Conservation (phyloP, 306 rosid species). For the Rosa chinensis region DNA sequence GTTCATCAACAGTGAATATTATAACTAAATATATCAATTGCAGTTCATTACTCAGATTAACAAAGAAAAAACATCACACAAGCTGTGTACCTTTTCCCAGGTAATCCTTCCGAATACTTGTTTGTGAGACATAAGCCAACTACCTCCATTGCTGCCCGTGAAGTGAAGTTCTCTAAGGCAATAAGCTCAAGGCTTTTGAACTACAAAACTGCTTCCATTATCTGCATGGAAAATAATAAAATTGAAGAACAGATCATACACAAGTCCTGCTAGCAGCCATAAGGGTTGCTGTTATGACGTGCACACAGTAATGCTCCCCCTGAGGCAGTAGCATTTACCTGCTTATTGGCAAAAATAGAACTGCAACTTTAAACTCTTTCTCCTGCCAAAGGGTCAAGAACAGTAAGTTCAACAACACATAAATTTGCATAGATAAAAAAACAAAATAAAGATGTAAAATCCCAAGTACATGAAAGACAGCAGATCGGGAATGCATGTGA, state of each 20-base stretch:
- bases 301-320: not conserved
- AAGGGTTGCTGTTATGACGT: not conserved
- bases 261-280: constrained; percentile 11
- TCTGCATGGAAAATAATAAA: constrained; percentile 32
- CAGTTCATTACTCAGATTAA: constrained; percentile 10
- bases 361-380: constrained; percentile 95
- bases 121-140: constrained; percentile 96
- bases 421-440: not conserved
- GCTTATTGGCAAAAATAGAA: constrained; percentile 93
- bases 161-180: constrained; percentile 94
- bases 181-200: constrained; percentile 92
- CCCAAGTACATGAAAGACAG: constrained; percentile 3
- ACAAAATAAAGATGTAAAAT: not conserved
- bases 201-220: constrained; percentile 48
- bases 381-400: constrained; percentile 52
- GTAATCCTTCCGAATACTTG: constrained; percentile 94
- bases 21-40: not conserved
- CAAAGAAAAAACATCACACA: not conserved
- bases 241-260: constrained; percentile 18
- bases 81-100: constrained; percentile 74
- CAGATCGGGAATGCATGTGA: not conserved
- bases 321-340: constrained; percentile 49
- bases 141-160: constrained; percentile 96
- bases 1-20: not conserved
- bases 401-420: not conserved